phyloP scores from a whole-genome alignment of 2,329 filamentous ascomycete species.

The Grosmannia huntii region DNA sequence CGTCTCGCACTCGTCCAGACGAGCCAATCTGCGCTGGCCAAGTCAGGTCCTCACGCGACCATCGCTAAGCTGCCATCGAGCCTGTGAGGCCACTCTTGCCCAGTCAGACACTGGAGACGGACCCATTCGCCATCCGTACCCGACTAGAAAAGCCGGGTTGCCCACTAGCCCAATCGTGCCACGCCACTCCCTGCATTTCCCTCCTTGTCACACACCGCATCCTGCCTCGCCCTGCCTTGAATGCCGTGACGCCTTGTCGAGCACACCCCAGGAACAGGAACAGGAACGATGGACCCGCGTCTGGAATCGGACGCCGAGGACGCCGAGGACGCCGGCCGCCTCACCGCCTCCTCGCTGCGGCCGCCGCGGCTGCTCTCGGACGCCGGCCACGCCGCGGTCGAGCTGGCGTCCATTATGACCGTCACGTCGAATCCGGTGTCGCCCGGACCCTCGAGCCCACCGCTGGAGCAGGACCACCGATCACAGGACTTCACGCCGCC shows the following conservation, averaged over 20 bases:
- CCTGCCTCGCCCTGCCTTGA: neutral
- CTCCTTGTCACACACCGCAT: neutral
- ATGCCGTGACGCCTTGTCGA: neutral
- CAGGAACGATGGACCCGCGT: conserved; percentile 1
- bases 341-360: neutral
- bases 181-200: neutral
- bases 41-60: conserved; percentile 12
- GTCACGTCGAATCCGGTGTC: conserved; percentile 41
- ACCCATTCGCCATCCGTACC: neutral
- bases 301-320: neutral
- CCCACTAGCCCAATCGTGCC: conserved; percentile 1
- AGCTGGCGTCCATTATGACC: conserved; percentile 31
- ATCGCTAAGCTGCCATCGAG: neutral
- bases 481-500: conserved; percentile 34
- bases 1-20: neutral
- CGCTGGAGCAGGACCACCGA: conserved; percentile 33
- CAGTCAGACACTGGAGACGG: neutral
- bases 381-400: conserved; percentile 25
- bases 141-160: neutral
- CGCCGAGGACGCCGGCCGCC: neutral
- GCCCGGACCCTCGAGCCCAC: conserved; percentile 39
- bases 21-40: conserved; percentile 13
- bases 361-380: conserved; percentile 11
- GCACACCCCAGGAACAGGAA: neutral
- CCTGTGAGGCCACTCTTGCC: neutral